Base-by-base conservation (phyloP, 2,329 filamentous ascomycete species). In the Celoporthe dispersa region DNA sequence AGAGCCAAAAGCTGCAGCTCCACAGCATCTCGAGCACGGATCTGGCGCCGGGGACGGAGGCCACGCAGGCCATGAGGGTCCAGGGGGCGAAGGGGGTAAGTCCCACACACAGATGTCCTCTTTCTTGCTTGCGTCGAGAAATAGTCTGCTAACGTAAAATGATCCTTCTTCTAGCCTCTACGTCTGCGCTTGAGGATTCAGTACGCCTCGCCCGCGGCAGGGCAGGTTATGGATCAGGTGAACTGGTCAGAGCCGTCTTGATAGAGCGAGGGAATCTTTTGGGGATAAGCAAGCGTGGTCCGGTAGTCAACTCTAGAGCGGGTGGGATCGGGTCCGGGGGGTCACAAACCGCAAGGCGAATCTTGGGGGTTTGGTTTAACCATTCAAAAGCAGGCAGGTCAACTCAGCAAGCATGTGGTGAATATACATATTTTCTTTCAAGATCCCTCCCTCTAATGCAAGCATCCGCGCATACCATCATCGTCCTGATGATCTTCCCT, bases 1-100 rank as follows among this genome's bases (percentile, higher is more conserved):
- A 98, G 82, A 94, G 92, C 60, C 96, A 99, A 82, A 97, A 96
- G 79, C 82, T 99, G 76, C 94, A 98, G 79, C 83, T 99, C 74
- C 91, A 97, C 79, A 93, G 91, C 70, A 97, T 99, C 74, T 97
- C 93, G 74, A 93, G 89, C 73, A 83, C 90, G 5, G 93, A 97
- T 41, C 79, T 99, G 59, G 88, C 85, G 16, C 89, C 90, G 8
- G 93, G 93, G 19, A 88, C 91, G 57, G 94, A 97, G 78, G 95
- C 94, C 22, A 94, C 91, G 71, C 96, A 98, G 82, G 87, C 90
- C 76, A 97, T 99, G 93, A 92, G 93, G 77, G 90, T 99, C 71
- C 89, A 89, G 70, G 91, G 93, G 73, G 91, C 93, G 75, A 94
- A 91, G 82, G 96, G 94, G 78, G 96, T 98, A 90, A 90, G 94